Percentiles rank a stretch among this genome's conserved stretches.
phyloP scores from a whole-genome alignment of 2,329 filamentous ascomycete genomes.

The Microsporum ferrugineum region DNA sequence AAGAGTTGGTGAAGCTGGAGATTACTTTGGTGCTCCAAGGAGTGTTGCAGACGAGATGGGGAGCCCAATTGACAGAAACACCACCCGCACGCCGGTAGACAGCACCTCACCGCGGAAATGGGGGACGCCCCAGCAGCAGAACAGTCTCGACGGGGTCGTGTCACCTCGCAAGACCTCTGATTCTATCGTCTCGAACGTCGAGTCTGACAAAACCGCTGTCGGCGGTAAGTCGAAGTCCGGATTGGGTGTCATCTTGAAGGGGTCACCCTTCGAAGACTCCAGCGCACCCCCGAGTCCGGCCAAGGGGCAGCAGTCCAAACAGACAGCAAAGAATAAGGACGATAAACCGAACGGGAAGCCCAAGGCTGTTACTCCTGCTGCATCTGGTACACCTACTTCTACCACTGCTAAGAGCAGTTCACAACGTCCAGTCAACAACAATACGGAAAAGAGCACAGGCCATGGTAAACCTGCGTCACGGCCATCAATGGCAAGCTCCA shows the following conservation, averaged over 20 bases:
- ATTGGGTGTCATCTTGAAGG: slow-evolving; percentile 22
- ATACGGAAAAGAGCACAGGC: slow-evolving; percentile 11
- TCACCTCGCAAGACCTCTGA: neutral
- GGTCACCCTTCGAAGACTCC: slow-evolving; percentile 20
- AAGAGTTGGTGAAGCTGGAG: slow-evolving; percentile 28
- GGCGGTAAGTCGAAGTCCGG: slow-evolving; percentile 4
- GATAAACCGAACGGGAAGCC: neutral
- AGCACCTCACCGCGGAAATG: neutral
- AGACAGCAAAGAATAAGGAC: neutral
- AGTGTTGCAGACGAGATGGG: slow-evolving; percentile 21
- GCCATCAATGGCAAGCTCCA: slow-evolving; percentile 7
- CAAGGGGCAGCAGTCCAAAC: neutral
- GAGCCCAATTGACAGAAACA: slow-evolving; percentile 17
- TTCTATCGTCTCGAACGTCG: neutral
- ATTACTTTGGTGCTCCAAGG: slow-evolving; percentile 23
- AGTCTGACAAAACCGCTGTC: slow-evolving; percentile 1
- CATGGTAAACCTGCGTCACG: slow-evolving; percentile 7
- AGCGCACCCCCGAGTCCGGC: neutral
- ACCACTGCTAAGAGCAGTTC: neutral
- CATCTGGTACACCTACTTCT: no score
- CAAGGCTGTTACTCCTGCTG: neutral
- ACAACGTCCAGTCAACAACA: slow-evolving; percentile 15
- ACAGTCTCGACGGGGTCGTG: neutral
- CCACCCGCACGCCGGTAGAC: slow-evolving; percentile 9
- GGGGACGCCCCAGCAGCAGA: slow-evolving; percentile 2